Percentiles rank a stretch among this genome's conserved stretches.
These are phyloP conservation scores for Rhododendron henanense DNA, from an alignment of 148 eudicot species.

Conservation along the genomic window DNA sequence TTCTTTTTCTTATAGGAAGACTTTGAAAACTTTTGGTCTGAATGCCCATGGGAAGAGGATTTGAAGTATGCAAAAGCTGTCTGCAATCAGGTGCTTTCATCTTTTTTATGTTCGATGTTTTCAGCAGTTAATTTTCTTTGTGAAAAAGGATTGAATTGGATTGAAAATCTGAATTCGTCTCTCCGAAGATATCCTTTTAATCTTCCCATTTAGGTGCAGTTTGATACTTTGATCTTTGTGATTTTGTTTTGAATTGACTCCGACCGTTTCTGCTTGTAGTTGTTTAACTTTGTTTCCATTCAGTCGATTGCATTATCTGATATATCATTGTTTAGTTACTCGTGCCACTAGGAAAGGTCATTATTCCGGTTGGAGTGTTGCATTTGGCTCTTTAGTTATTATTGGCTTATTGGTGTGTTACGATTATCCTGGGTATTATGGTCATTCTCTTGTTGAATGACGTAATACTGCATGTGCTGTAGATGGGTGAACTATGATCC, in stretches of 20 bases:
- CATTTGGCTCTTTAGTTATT: background rate
- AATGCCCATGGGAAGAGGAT: constrained; percentile 98
- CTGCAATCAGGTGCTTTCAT: constrained; percentile 67
- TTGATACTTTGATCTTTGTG: background rate
- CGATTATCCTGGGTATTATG: background rate
- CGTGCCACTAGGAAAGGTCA: background rate
- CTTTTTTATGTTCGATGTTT: background rate
- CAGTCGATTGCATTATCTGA: background rate
- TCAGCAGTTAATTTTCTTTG: background rate
- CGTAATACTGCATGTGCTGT: background rate
- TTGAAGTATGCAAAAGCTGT: constrained; percentile 80
- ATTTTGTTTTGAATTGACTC: background rate
- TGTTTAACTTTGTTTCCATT: background rate
- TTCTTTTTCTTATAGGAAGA: constrained; percentile 56
- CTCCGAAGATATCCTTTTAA: background rate
- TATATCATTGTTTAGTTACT: background rate
- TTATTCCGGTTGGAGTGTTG: background rate
- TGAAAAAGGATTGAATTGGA: background rate
- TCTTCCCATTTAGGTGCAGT: background rate
- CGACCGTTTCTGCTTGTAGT: background rate
- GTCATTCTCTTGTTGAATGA: background rate
- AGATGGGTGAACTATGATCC: background rate
- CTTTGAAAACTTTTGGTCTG: constrained; percentile 88
- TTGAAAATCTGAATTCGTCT: constrained; percentile 5
- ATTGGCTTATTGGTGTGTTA: background rate